These are phyloP conservation scores for Paecilomyces sp. DNA, from an alignment of 2,329 filamentous ascomycete species.

Conservation along the genomic window DNA sequence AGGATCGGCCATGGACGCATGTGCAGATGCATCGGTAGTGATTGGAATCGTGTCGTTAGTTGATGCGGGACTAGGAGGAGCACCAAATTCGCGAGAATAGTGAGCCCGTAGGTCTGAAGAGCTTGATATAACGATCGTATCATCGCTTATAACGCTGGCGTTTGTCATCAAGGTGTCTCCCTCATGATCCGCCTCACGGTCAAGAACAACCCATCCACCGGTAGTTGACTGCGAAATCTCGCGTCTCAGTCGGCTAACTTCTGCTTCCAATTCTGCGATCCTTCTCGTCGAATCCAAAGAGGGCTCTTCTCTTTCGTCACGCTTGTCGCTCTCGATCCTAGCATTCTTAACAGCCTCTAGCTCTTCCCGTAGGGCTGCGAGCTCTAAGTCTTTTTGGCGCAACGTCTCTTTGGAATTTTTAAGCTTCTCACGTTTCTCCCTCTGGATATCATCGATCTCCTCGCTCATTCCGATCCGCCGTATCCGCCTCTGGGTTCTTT, in stretches of 20 bases:
- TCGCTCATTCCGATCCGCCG: slow-evolving; percentile 39
- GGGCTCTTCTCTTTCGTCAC: slow-evolving; percentile 7
- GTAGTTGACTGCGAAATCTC: slow-evolving; percentile 11
- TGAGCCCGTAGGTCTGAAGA: slow-evolving; percentile 22
- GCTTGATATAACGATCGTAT: slow-evolving; percentile 21
- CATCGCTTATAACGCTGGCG: slow-evolving; percentile 18
- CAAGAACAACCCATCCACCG: slow-evolving; percentile 1
- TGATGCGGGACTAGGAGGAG: slow-evolving; percentile 13
- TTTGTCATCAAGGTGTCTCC: slow-evolving; percentile 21
- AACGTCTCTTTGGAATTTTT: slow-evolving; percentile 4
- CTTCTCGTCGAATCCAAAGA: slow-evolving; percentile 7
- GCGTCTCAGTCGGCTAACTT: slow-evolving; percentile 13
- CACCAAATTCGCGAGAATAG: slow-evolving; percentile 3
- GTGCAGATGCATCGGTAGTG: slow-evolving; percentile 10
- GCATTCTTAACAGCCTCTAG: slow-evolving; percentile 13
- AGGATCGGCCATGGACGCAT: slow-evolving; percentile 10
- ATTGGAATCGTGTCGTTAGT: slow-evolving; percentile 5
- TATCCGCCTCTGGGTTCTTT: slow-evolving; percentile 36
- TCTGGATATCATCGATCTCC: slow-evolving; percentile 38
- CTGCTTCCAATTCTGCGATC: slow-evolving; percentile 13
- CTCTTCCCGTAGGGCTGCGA: slow-evolving; percentile 18
- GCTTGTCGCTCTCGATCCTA: slow-evolving; percentile 15
- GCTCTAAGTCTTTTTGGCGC: slow-evolving; percentile 19
- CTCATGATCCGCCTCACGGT: slow-evolving; percentile 5
- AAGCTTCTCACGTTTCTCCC: slow-evolving; percentile 22